Evolutionary conservation across 345 rosid species (phyloP).

Genomic region (Heritiera fomes): DNA sequence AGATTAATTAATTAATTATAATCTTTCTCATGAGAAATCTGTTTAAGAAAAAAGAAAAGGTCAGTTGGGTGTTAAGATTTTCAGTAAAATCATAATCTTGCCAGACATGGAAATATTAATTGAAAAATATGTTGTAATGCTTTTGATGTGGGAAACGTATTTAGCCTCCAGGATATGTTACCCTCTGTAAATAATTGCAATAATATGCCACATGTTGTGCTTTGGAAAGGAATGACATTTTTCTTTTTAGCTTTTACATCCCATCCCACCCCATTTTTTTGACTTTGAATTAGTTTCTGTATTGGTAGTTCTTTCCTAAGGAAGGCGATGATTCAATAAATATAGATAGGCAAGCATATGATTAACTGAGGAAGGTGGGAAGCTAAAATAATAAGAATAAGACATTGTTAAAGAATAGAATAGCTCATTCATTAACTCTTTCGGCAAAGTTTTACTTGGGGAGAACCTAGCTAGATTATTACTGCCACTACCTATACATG

Average conservation of each 20-base stretch:
- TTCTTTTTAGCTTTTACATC: background rate
- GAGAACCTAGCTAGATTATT: no score
- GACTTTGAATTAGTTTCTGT: no score
- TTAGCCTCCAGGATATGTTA: background rate
- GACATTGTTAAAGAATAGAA: no score
- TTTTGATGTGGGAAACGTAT: background rate
- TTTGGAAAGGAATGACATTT: background rate
- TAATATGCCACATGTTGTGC: background rate
- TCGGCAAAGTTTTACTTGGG: no score
- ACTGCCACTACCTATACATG: no score
- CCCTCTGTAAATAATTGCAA: background rate
- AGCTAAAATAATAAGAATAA: no score
- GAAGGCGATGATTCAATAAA: no score
- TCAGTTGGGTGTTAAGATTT: background rate
- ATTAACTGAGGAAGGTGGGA: no score
- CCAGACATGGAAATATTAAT: no score
- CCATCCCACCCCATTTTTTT: background rate
- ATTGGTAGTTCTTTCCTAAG: no score
- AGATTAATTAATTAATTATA: background rate
- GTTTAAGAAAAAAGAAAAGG: background rate
- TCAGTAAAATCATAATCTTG: background rate
- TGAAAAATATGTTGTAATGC: background rate
- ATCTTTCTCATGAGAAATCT: background rate
- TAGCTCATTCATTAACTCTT: no score
- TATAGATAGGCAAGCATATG: no score